A percentile compares a stretch with the other conserved stretches of the same genome.
Conservation (phyloP, 495 filamentous ascomycete species). For the Lasiosphaeria hispida region DNA sequence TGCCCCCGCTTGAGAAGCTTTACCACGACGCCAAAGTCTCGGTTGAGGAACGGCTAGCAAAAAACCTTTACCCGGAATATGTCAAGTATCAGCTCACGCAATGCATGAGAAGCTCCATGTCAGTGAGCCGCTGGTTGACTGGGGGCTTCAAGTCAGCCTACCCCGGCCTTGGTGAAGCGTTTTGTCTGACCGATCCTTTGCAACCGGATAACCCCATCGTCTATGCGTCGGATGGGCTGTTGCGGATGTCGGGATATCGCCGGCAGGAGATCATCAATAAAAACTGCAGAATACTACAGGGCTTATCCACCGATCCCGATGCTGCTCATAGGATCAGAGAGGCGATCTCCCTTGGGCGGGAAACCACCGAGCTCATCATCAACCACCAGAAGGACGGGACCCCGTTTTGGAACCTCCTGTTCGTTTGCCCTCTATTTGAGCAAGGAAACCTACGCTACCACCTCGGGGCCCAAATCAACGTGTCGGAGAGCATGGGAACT, state of each 20-base stretch:
- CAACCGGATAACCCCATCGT: slow-evolving; percentile 49
- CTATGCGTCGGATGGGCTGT: slow-evolving; percentile 51
- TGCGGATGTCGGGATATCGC: slow-evolving; percentile 47
- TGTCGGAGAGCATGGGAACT: slow-evolving; percentile 50
- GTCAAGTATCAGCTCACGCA: slow-evolving; percentile 38
- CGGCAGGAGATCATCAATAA: slow-evolving; percentile 46
- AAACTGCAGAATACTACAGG: slow-evolving; percentile 54
- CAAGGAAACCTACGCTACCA: slow-evolving; percentile 45
- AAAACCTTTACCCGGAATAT: slow-evolving; percentile 50
- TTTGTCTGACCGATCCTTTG: slow-evolving; percentile 33
- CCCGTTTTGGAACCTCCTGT: slow-evolving; percentile 57
- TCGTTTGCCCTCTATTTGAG: slow-evolving; percentile 49
- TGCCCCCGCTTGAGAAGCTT: slow-evolving; percentile 45
- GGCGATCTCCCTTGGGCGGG: slow-evolving; percentile 40
- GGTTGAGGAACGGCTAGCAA: slow-evolving; percentile 43
- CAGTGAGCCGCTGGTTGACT: slow-evolving; percentile 3
- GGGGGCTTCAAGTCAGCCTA: slow-evolving; percentile 24
- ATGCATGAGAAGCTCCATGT: slow-evolving; percentile 26
- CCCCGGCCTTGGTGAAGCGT: slow-evolving; percentile 37
- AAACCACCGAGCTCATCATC: slow-evolving; percentile 51
- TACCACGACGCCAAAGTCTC: slow-evolving; percentile 44
- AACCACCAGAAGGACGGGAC: slow-evolving; percentile 53
- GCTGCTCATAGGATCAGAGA: slow-evolving; percentile 40
- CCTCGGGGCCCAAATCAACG: slow-evolving; percentile 57
- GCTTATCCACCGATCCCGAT: slow-evolving; percentile 42